Base-by-base conservation (phyloP, 169 alveolate genomes). In the Cryptosporidium tyzzeri region DNA sequence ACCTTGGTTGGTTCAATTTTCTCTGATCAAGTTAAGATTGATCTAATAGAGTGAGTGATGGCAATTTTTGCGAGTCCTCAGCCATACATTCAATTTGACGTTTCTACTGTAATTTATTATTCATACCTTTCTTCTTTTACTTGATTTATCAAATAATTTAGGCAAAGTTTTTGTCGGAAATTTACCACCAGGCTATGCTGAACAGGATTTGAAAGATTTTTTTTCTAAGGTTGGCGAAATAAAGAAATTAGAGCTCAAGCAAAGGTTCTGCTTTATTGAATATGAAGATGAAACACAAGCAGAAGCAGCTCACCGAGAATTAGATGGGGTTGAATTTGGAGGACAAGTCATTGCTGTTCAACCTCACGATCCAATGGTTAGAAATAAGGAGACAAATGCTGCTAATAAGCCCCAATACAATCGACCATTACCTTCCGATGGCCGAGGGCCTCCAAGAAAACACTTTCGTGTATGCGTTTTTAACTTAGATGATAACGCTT, bases 101-200 rank as follows among this genome's bases (percentile, higher is more conserved):
- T 55, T 3, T n/a, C 14, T 16, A 26, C 67, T 8, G 35, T 23
- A 55, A 23, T 55, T 26, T 55, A 55, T 55, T n/a, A 26, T 69
- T 10, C n/a, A 48, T 55, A n/a, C n/a, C 29, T 35, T 37, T 33
- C 26, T n/a, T 35, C 6, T 58, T 39, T 73, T 18, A n/a, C 58
- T 31, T 9, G 14, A 12, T 39, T 70, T 16, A 55, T 23, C 23
- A n/a, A 55, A 7, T 7, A 21, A 55, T 55, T 59, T 65, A 80
- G 89, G 95, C 45, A 94, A 94, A 92, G 93, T 94, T 9, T 94
- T 94, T 85, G 93, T 94, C 26, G 97, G 97, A 21, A 94, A 94
- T 59, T 86, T 94, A 48, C 93, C 95, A n/a, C 93, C 94, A 8
- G 93, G 92, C 39, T 95, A 93, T 41, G 93, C 94, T 70, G 96